phyloP scores from a whole-genome alignment of 345 rosid species.

The Bruguiera sexangula region DNA sequence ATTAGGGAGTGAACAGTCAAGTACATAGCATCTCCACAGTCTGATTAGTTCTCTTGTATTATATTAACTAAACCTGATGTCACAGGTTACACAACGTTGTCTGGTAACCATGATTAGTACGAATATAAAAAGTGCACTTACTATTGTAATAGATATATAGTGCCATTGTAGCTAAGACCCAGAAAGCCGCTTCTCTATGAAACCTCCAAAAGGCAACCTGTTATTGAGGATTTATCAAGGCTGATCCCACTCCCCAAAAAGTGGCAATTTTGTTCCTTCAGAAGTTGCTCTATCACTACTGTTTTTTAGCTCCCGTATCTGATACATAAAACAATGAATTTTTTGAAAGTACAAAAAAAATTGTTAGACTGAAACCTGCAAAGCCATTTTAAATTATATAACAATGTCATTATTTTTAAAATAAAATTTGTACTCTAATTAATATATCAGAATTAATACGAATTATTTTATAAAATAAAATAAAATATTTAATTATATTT shows the following conservation, averaged over 20 bases:
- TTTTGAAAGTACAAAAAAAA: no score
- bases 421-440: no score
- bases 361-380: no score
- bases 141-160: neutral
- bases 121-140: neutral
- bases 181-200: constrained; percentile 8
- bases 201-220: constrained; percentile 16
- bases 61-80: neutral
- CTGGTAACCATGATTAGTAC: neutral
- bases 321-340: constrained; percentile 19
- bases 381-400: no score
- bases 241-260: constrained; percentile 13
- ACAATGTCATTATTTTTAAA: no score
- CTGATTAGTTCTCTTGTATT: neutral
- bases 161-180: constrained; percentile 4
- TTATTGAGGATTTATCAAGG: constrained; percentile 14
- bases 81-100: no score
- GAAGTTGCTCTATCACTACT: no score
- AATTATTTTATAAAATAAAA: no score
- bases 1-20: neutral
- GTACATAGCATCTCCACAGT: neutral
- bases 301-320: neutral
- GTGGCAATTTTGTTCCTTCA: neutral
- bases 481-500: no score
- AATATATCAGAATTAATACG: no score